phyloP scores from a whole-genome alignment of 75 land plant genomes.

The Picea sitchensis region DNA sequence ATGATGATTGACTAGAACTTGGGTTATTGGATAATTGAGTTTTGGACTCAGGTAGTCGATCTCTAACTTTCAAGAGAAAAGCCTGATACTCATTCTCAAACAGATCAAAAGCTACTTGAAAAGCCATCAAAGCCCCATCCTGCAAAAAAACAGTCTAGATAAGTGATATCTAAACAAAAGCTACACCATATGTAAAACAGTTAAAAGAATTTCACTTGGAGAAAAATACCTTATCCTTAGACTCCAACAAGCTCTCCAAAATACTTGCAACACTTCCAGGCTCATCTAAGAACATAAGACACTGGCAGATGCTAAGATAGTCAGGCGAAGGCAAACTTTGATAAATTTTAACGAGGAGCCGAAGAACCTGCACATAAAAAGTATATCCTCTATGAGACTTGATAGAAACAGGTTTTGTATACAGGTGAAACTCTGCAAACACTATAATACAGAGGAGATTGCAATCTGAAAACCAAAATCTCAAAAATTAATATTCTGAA shows the following conservation, averaged over 20 bases:
- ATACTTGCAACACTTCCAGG: slow-evolving; percentile 78
- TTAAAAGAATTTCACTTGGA: not conserved
- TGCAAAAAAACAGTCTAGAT: slow-evolving; percentile 10
- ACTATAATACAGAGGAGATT: not conserved
- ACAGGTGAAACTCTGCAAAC: not conserved
- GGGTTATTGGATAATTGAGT: slow-evolving; percentile 13
- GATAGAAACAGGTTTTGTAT: not conserved
- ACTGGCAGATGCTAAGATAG: slow-evolving; percentile 92
- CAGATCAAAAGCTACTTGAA: slow-evolving; percentile 95
- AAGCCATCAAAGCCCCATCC: slow-evolving; percentile 86
- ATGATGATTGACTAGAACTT: slow-evolving; percentile 6
- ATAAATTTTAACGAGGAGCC: slow-evolving; percentile 77
- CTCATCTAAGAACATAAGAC: slow-evolving; percentile 95
- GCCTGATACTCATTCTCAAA: slow-evolving; percentile 92
- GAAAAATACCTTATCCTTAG: slow-evolving; percentile 47
- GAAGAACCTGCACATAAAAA: slow-evolving; percentile 63
- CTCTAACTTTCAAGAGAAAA: slow-evolving; percentile 80
- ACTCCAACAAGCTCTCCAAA: slow-evolving; percentile 71
- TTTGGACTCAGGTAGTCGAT: slow-evolving; percentile 56
- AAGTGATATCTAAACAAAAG: slow-evolving; percentile 9
- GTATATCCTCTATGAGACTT: not conserved
- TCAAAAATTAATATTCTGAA: too few relatives aligned
- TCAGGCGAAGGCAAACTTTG: slow-evolving; percentile 84
- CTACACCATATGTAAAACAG: not conserved
- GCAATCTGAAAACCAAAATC: not conserved